Base-by-base conservation (phyloP, 306 rosid genomes). In the Rubus parviflorus region DNA sequence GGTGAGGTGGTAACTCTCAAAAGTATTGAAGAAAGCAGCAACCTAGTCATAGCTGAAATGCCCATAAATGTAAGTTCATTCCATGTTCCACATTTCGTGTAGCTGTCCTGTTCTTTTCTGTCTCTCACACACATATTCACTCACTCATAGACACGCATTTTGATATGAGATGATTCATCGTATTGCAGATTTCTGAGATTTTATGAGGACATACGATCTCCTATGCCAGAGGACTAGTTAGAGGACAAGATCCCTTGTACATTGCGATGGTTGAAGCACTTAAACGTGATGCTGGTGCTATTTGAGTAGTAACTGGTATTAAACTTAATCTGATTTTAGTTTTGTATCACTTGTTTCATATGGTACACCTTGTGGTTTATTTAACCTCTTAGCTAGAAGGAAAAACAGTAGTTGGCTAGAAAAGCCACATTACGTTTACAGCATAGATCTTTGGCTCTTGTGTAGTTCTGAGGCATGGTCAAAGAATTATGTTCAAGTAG, bases 1-100 rank as follows among this genome's bases (percentile, higher is more conserved):
- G 98, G 97, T 20, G 99, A 92, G 87, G 96, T 96, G 54, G 94
- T 89, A 41, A 91, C 84, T 25, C 89, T 96, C 70, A 89, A 87
- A 79, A 84, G 80, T 86, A 69, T 91, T 17, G 99, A 92, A 89
- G 99, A 92, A 83, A 88, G 89, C 82, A 89, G 87, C 83, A 75
- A 80, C 77, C 86, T 89, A 75, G 80, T 91, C 83, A 87, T 96
- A 83, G 94, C 87, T 78, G 97, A 96, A 88, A 92, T 96, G 98
- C 98, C 97, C 69, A 89, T 96, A 85, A 85, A 85, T 81, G 99
- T 92, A 84, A 87, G 91, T 85, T 75, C 58, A 7, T 60, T 76
- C 7, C 67, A 6, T 46, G 5, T 35, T 35, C n/a, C 42, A 6
- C 46, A 37, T 22, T 80, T 66, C 0, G 12, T 45, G 35, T 25